phyloP scores from a whole-genome alignment of 441 rosid species.

The Pelargonium cotyledonis region DNA sequence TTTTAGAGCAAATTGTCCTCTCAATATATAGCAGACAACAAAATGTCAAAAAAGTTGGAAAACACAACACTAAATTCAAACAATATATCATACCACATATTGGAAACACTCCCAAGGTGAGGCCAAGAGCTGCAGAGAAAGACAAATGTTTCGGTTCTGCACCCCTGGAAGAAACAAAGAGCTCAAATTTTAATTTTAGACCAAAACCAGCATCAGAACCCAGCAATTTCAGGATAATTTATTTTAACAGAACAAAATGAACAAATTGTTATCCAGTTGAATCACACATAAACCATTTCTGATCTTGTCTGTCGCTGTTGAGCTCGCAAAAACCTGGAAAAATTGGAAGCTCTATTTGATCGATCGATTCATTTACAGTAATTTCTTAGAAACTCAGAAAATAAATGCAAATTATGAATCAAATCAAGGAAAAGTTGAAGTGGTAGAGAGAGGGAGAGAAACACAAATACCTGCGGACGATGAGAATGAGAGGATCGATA shows the following conservation, averaged over 20 bases:
- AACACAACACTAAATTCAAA: not conserved
- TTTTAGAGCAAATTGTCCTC: not conserved
- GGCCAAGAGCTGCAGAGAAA: conserved; percentile 76
- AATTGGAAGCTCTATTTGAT: not conserved
- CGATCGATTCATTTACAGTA: not conserved
- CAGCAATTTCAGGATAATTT: not conserved
- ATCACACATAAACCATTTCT: not conserved
- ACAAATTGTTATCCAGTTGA: not conserved
- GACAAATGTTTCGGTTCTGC: conserved; percentile 87
- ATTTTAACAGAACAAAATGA: not conserved
- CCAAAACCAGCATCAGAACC: not conserved
- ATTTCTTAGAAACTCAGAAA: not conserved
- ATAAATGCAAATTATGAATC: not conserved
- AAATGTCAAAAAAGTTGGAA: not conserved
- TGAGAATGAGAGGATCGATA: conserved; percentile 68
- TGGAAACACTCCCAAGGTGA: conserved; percentile 76
- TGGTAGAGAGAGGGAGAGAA: not conserved
- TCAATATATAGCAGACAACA: not conserved
- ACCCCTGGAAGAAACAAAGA: conserved; percentile 41
- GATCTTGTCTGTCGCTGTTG: not conserved
- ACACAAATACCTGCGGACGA: conserved; percentile 54
- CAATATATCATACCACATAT: conserved; percentile 53
- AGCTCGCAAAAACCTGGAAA: not conserved
- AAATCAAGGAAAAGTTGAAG: not conserved
- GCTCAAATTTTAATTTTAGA: not conserved